Evolutionary conservation across 2,329 filamentous ascomycete genomes (phyloP).

Genomic region (Harringtonia lauricola): DNA sequence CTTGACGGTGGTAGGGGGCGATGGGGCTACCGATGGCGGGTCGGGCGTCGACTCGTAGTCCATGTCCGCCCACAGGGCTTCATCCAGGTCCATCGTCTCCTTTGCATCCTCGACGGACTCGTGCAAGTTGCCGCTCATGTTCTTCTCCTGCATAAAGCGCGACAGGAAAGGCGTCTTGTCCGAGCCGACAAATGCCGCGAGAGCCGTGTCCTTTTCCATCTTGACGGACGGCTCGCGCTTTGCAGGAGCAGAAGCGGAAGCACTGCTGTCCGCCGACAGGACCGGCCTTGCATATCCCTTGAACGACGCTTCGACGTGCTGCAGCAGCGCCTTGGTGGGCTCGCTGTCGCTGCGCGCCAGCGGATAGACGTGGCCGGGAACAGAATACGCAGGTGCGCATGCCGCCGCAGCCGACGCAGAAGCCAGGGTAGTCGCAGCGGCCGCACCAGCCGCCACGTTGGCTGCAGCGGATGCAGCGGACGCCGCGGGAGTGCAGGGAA

Average conservation of each 20-base stretch:
- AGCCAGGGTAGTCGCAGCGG: constrained; percentile 3
- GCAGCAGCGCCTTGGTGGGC: constrained; percentile 36
- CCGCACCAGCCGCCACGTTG: neutral
- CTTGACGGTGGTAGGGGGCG: constrained; percentile 25
- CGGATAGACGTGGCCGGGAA: constrained; percentile 48
- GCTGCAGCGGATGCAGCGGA: neutral
- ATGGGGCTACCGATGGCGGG: neutral
- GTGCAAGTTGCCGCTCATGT: constrained; percentile 48
- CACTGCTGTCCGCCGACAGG: neutral
- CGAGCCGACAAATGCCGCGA: constrained; percentile 36
- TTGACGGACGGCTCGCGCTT: constrained; percentile 2
- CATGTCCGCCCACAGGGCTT: constrained; percentile 33
- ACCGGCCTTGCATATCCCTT: constrained; percentile 31
- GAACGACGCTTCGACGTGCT: constrained; percentile 43
- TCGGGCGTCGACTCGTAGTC: constrained; percentile 36
- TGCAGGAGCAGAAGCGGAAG: neutral
- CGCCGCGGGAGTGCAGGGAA: neutral
- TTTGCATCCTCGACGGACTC: constrained; percentile 49
- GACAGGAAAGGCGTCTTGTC: constrained; percentile 57
- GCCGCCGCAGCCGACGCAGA: neutral
- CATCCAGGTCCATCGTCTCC: constrained; percentile 39
- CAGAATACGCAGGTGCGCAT: no score
- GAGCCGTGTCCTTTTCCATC: constrained; percentile 5
- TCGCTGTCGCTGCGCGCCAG: constrained; percentile 47
- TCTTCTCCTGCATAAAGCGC: constrained; percentile 48